Evolutionary conservation across 2,329 filamentous ascomycete genomes (phyloP).

Genomic region (Pseudogymnoascus sp.): DNA sequence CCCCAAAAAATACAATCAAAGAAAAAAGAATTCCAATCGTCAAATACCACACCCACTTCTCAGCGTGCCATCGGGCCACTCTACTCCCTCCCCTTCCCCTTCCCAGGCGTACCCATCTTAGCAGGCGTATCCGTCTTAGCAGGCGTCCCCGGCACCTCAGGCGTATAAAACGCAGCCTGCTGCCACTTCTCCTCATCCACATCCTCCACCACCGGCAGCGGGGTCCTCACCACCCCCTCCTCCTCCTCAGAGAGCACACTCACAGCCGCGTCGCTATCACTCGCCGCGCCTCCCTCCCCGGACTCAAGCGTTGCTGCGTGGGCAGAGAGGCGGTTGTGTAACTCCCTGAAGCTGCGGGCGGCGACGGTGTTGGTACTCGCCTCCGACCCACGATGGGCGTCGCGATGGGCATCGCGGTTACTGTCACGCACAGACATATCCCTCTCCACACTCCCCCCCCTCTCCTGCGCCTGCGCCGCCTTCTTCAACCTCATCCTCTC

Average conservation of each 20-base stretch:
- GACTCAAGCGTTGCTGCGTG: constrained; percentile 36
- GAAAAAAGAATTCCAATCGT: not conserved
- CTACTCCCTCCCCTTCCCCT: not conserved
- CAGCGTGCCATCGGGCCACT: not conserved
- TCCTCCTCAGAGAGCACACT: constrained; percentile 43
- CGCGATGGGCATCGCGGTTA: not conserved
- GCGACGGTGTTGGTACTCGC: constrained; percentile 60
- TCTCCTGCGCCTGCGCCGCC: constrained; percentile 35
- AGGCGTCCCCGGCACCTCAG: constrained; percentile 15
- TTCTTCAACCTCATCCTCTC: constrained; percentile 61
- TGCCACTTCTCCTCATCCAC: constrained; percentile 20
- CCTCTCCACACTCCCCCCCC: constrained; percentile 2
- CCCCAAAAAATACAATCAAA: not conserved
- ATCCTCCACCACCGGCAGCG: constrained; percentile 41
- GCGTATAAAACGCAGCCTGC: constrained; percentile 26
- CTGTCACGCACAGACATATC: not conserved
- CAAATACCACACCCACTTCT: not conserved
- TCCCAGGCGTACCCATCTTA: not conserved
- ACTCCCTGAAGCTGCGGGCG: constrained; percentile 53
- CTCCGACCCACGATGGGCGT: constrained; percentile 40
- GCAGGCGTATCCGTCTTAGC: not conserved
- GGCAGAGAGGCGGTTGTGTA: constrained; percentile 51
- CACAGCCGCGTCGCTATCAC: constrained; percentile 50
- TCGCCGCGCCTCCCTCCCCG: constrained; percentile 39
- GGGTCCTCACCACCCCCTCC: constrained; percentile 49